Conservation (phyloP, 768 basidiomycete species). For the Auricularia auricula-judae region DNA sequence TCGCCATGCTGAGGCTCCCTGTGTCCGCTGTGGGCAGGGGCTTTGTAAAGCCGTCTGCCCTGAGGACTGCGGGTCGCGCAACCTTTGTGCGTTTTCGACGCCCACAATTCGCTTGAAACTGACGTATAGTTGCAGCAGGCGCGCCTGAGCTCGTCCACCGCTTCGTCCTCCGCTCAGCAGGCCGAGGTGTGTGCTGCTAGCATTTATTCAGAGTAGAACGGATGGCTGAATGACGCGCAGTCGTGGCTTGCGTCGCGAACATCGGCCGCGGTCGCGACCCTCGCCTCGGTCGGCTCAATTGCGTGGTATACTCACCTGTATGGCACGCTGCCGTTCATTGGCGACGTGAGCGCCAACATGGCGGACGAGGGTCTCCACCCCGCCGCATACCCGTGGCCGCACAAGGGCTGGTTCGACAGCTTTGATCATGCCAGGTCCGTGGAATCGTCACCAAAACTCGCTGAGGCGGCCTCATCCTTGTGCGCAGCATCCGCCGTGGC, state of each 20-base stretch:
- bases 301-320: slow-evolving; percentile 96
- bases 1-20: slow-evolving; percentile 10
- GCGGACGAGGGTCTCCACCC: slow-evolving; percentile 95
- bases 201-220: not conserved
- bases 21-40: slow-evolving; percentile 5
- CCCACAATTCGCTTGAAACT: not conserved
- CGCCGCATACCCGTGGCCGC: slow-evolving; percentile 77
- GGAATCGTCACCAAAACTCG: slow-evolving; percentile 8
- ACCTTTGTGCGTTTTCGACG: not conserved
- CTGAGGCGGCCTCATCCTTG: slow-evolving; percentile 8
- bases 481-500: slow-evolving; percentile 77
- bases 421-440: slow-evolving; percentile 91
- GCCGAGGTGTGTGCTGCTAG: slow-evolving; percentile 28
- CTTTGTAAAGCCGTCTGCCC: not conserved
- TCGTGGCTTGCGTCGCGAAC: slow-evolving; percentile 52
- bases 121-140: slow-evolving; percentile 29
- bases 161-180: slow-evolving; percentile 43
- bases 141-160: slow-evolving; percentile 32
- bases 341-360: slow-evolving; percentile 86
- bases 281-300: slow-evolving; percentile 78
- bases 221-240: slow-evolving; percentile 23
- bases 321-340: slow-evolving; percentile 79
- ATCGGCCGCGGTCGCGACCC: slow-evolving; percentile 30
- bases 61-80: slow-evolving; percentile 1
- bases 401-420: slow-evolving; percentile 77